Evolutionary conservation across 345 rosid genomes (phyloP), one percentile per base, ranked within the genome.

Genomic region (Garcia nutans): DNA sequence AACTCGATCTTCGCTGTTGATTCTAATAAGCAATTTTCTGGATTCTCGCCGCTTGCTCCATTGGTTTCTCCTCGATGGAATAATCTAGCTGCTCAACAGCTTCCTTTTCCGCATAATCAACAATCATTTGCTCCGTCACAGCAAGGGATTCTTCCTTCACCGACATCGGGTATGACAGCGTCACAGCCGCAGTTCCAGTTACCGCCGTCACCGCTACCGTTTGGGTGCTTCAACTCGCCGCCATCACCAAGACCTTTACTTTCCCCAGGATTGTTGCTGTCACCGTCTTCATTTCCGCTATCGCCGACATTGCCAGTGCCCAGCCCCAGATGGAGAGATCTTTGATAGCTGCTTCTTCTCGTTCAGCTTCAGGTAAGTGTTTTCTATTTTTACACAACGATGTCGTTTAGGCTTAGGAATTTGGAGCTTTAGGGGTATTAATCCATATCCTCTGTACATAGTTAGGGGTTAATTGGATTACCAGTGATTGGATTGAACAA

Each of bases 211-310:
- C 90, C 87, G 19, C 70, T 79, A 28, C 84, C 91, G 6, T 92
- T 91, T 17, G 99, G 99, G 20, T 92, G 97, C 83, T 68, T 90
- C 66, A 94, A 82, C 72, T 93, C 99, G 54, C 96, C 98, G 3
- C 79, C 84, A 71, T 88, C 98, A 0, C 88, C 94, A 0, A 86
- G 87, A 57, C 87, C 88, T 57, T 76, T 89, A 50, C 85, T 87
- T 47, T 93, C 97, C 26, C 95, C 93, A 52, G 80, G 89, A 75
- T 64, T 83, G 74, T 80, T 89, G 63, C 82, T 92, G 65, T 90
- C 97, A 6, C 92, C 97, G 0, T 76, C 91, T 37, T 79, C 93
- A 24, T 86, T 93, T 58, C 96, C 87, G 64, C 86, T 84, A 45
- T 89, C 99, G 8, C 93, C 93, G 55, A 89, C 93, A 13, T 83